Conservation (phyloP, 108 stramenopile species). For the Pelagomonas calceolata region DNA sequence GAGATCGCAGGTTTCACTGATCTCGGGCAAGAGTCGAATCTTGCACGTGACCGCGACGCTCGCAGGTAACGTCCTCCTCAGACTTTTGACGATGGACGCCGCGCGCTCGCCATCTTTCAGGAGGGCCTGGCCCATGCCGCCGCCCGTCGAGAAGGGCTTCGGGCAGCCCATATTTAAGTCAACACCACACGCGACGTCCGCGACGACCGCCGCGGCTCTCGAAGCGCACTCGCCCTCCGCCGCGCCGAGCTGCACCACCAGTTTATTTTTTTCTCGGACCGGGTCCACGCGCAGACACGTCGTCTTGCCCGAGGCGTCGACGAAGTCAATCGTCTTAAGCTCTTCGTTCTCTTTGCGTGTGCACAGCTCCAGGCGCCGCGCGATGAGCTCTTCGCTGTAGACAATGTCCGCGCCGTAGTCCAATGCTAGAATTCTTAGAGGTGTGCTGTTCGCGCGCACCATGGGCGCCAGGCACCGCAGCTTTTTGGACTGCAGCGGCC, state of each 20-base stretch:
- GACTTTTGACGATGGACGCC: constrained; percentile 48
- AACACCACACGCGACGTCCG: constrained; percentile 68
- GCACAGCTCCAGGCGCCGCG: constrained; percentile 57
- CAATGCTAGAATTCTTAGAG: constrained; percentile 71
- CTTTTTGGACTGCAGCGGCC: background rate
- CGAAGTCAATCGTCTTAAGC: constrained; percentile 74
- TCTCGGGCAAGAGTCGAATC: constrained; percentile 70
- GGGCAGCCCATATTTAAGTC: constrained; percentile 99
- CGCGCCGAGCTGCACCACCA: constrained; percentile 88
- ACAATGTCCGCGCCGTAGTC: constrained; percentile 75
- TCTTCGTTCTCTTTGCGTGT: constrained; percentile 50
- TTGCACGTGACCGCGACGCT: constrained; percentile 74
- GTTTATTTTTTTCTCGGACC: constrained; percentile 46
- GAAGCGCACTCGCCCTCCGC: constrained; percentile 67
- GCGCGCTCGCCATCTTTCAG: constrained; percentile 60
- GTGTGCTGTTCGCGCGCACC: constrained; percentile 81
- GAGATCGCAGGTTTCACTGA: constrained; percentile 54
- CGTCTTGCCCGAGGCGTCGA: constrained; percentile 13
- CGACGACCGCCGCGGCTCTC: constrained; percentile 59
- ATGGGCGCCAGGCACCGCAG: constrained; percentile 56
- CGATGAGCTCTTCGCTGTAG: constrained; percentile 89
- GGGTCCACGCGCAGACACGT: constrained; percentile 61
- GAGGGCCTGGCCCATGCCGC: constrained; percentile 87
- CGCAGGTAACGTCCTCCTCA: constrained; percentile 38
- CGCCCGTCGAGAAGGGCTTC: constrained; percentile 67